phyloP scores from a whole-genome alignment of 768 basidiomycete genomes.

The Suillus plorans region DNA sequence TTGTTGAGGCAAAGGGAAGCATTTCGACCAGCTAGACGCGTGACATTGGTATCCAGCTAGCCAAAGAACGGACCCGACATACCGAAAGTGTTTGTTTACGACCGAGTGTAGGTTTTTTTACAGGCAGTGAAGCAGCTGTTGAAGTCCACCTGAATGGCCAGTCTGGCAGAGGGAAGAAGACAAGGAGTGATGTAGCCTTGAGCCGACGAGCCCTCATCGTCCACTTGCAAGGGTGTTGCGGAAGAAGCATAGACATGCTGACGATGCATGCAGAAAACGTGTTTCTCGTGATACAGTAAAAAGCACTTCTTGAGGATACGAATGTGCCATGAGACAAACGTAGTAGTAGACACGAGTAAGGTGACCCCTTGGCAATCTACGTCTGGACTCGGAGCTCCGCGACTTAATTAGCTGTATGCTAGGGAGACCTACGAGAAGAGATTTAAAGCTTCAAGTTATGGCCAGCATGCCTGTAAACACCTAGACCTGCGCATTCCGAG shows the following conservation, averaged over 20 bases:
- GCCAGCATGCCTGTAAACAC: background rate
- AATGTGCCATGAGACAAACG: background rate
- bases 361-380: background rate
- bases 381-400: background rate
- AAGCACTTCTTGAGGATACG: background rate
- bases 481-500: background rate
- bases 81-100: constrained; percentile 31
- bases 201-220: constrained; percentile 30
- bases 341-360: background rate
- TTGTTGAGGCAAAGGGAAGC: constrained; percentile 34
- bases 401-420: background rate
- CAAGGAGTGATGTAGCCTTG: constrained; percentile 6
- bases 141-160: background rate
- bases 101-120: constrained; percentile 27
- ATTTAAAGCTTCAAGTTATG: background rate
- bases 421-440: background rate
- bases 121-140: constrained; percentile 16
- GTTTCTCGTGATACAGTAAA: constrained; percentile 11
- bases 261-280: constrained; percentile 27
- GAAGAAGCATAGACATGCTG: constrained; percentile 24
- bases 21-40: constrained; percentile 36
- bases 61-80: constrained; percentile 19
- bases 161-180: constrained; percentile 20
- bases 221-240: constrained; percentile 22
- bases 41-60: constrained; percentile 11